phyloP scores from a whole-genome alignment of 768 basidiomycete species.

The Artomyces pyxidatus region DNA sequence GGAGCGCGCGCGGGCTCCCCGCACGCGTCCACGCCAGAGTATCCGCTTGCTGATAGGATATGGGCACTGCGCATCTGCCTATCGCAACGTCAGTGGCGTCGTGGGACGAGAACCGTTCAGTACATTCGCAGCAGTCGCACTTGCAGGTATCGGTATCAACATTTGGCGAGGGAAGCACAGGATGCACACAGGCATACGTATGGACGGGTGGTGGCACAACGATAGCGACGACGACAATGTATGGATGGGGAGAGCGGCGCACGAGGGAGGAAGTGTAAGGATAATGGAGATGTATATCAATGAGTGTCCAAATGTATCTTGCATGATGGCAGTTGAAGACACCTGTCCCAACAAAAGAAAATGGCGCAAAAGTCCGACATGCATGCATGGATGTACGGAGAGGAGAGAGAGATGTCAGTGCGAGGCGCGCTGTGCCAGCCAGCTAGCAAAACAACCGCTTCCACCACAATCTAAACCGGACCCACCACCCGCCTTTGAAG shows the following conservation, averaged over 20 bases:
- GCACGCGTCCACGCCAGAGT: too few relatives aligned
- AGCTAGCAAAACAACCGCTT: slow-evolving; percentile 64
- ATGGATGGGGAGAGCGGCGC: not conserved
- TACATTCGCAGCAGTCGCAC: too few relatives aligned
- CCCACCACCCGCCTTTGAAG: slow-evolving; percentile 78
- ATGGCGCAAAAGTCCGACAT: not conserved
- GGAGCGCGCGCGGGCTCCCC: too few relatives aligned
- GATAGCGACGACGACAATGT: too few relatives aligned
- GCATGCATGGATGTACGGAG: not conserved
- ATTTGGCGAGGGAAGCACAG: too few relatives aligned
- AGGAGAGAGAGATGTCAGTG: not conserved
- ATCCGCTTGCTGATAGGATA: too few relatives aligned
- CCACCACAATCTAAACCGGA: slow-evolving; percentile 73
- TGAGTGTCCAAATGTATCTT: not conserved
- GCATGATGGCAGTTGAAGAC: not conserved
- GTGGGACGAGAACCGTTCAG: too few relatives aligned
- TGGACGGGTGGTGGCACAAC: too few relatives aligned
- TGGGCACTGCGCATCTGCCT: too few relatives aligned
- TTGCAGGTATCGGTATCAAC: too few relatives aligned
- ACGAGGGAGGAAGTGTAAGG: not conserved
- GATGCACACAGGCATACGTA: too few relatives aligned
- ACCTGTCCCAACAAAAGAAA: not conserved
- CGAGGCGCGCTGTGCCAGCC: not conserved
- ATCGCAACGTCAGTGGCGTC: too few relatives aligned
- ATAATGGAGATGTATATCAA: not conserved